Evolutionary conservation across 164 flowering plant species (phyloP), one percentile per base, ranked within the genome.

Genomic region (Nymphaea thermarum): DNA sequence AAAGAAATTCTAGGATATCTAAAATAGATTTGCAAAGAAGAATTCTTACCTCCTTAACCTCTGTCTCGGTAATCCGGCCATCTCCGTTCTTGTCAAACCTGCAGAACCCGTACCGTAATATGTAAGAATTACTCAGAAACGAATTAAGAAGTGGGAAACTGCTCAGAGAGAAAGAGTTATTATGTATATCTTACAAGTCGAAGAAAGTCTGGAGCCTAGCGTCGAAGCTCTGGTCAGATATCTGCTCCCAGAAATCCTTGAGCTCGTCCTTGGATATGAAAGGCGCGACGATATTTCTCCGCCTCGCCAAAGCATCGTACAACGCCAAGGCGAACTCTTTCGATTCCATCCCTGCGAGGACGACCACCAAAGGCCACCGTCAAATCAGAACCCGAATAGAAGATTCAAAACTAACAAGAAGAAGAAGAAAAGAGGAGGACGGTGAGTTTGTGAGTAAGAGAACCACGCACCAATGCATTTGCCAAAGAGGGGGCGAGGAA

Each of bases 41-140:
- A 2, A 74, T 2, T 3, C 62, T 44, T 75, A 85, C 97, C 93
- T 91, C 91, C 74, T 70, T 86, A 67, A 91, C 93, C 73, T 91
- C 97, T 44, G 83, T 84, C 70, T 82, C 87, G 0, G 86, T 82
- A 67, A 91, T 87, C 63, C 91, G 73, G 0, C 97, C 97, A 70
- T 91, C 97, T 4, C 86, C 88, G 74, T 91, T 78, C 67, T 89
- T 91, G 70, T 91, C 97, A 66, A 91, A 95, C 97, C 97, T 91
- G 84, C 57, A 51, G 14, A 51, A 51, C 14, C 14, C 57, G 14
- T 47, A 47, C 12, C 14, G 14, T 66, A 72, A 72, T 12, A 43
- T 43, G 43, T 4, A 70, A 4, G 10, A 7, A 43, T 36, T 43
- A 2, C 8, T 2, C 12, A 51, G 57, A 51, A 8, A 10, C 15